Base-by-base conservation (phyloP, 2,329 filamentous ascomycete genomes). In the Penicillium hesseltinei region DNA sequence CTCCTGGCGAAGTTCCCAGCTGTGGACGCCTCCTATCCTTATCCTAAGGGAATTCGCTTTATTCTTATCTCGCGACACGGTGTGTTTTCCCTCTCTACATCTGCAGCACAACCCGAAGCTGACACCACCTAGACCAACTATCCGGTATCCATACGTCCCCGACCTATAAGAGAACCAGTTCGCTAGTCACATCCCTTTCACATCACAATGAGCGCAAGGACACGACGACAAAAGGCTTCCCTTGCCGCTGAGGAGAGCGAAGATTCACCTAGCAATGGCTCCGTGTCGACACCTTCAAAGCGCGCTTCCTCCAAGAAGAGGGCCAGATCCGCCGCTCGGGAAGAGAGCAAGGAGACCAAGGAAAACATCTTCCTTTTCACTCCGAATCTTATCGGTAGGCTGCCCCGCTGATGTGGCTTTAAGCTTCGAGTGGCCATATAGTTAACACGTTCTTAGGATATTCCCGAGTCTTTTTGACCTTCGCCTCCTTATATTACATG, bases 401-500 rank as follows among this genome's bases (percentile, higher is more conserved):
- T 43, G 29, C 23, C 45, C 52, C 51, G 36, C n/a, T 31, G 21
- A n/a, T 23, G 45, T 27, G 21, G 29, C 36, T 31, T 45, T 13
- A 21, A 27, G 7, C 31, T 27, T n/a, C n/a, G 3, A 35, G 27
- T 27, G 27, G 23, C n/a, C 35, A 31, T 19, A n/a, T n/a, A 15
- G 23, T 54, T 58, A 50, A 44, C 39, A 54, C 15, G 33, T 42
- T 40, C 10, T 25, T 23, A 92, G 90, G 90, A 65, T 93, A 93
- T 76, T 82, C 79, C 57, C 87, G 90, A 69, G 88, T 94, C 70
- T 78, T 93, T 62, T 84, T 93, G 65, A 92, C 92, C 67, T 80
- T 97, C 69, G 91, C 90, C 47, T 97, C 94, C 29, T 87, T 99
- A 65, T 96, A 97, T 81, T 99, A 97, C 81, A 99, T 99, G 94